phyloP scores from a whole-genome alignment of 2,329 filamentous ascomycete genomes.

The Fonsecaea pedrosoi region DNA sequence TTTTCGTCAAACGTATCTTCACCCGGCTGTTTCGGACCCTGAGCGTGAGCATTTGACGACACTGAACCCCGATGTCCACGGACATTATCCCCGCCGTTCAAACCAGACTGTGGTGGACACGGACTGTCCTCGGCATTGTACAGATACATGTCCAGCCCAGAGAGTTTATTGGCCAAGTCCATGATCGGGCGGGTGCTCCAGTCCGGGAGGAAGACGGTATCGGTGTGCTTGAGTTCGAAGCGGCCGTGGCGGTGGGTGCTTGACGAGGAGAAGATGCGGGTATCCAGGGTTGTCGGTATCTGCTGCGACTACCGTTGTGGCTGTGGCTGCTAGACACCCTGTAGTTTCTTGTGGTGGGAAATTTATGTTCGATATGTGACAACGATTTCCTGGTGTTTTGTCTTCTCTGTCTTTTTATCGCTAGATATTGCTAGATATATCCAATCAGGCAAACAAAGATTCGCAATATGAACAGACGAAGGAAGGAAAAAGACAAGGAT shows the following conservation, averaged over 20 bases:
- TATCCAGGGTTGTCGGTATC: neutral
- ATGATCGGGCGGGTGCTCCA: neutral
- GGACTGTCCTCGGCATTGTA: constrained; percentile 12
- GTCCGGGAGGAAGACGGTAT: constrained; percentile 4
- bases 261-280: constrained; percentile 11
- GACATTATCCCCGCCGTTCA: neutral
- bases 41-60: neutral
- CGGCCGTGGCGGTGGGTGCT: neutral
- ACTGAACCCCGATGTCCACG: neutral
- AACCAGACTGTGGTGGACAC: neutral
- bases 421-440: too few relatives aligned
- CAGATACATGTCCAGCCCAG: constrained; percentile 10
- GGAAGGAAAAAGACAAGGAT: too few relatives aligned
- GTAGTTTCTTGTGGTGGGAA: too few relatives aligned
- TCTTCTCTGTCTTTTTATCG: too few relatives aligned
- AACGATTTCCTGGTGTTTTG: too few relatives aligned
- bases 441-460: too few relatives aligned
- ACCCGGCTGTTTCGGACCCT: neutral
- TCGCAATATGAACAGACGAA: too few relatives aligned
- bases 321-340: too few relatives aligned
- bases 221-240: constrained; percentile 1
- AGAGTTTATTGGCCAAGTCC: neutral
- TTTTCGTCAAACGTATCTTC: neutral
- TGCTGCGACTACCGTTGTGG: neutral
- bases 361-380: too few relatives aligned